These are phyloP conservation scores for Colletotrichum tropicale DNA, from an alignment of 2,329 filamentous ascomycete species.

Conservation along the genomic window DNA sequence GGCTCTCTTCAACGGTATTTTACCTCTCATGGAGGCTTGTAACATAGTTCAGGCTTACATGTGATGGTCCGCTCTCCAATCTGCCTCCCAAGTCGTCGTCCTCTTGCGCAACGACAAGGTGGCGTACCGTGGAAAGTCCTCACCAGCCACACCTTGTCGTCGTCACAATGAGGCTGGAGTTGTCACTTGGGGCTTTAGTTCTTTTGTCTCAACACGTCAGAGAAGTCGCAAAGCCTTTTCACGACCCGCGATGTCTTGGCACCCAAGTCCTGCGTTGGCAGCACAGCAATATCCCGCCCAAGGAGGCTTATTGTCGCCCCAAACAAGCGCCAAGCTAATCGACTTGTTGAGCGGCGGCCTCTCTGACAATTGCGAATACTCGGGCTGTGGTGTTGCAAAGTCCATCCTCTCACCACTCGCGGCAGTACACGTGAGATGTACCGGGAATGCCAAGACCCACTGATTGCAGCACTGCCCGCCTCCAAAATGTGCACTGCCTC, in stretches of 20 bases:
- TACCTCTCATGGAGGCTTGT: background rate
- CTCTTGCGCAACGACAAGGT: background rate
- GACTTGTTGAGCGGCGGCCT: background rate
- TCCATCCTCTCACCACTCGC: background rate
- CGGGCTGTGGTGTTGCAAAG: background rate
- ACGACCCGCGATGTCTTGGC: background rate
- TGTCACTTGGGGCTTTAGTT: rapidly evolving
- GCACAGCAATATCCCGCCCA: background rate
- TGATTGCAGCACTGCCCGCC: background rate
- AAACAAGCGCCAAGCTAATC: background rate
- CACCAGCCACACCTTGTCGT: background rate
- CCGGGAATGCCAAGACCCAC: background rate
- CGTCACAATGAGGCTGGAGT: background rate
- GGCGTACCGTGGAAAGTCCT: background rate
- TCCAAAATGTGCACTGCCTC: background rate
- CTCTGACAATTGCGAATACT: background rate
- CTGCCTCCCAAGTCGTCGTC: background rate
- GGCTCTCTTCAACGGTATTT: background rate
- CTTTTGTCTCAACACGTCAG: background rate
- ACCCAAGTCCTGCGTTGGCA: background rate
- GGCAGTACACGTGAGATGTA: background rate
- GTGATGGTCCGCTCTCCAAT: background rate
- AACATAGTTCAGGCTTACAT: background rate
- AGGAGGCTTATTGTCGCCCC: background rate
- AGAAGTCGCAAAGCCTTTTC: rapidly evolving